These are phyloP conservation scores for Mycena filopes DNA, from an alignment of 768 basidiomycete genomes.

Conservation along the genomic window DNA sequence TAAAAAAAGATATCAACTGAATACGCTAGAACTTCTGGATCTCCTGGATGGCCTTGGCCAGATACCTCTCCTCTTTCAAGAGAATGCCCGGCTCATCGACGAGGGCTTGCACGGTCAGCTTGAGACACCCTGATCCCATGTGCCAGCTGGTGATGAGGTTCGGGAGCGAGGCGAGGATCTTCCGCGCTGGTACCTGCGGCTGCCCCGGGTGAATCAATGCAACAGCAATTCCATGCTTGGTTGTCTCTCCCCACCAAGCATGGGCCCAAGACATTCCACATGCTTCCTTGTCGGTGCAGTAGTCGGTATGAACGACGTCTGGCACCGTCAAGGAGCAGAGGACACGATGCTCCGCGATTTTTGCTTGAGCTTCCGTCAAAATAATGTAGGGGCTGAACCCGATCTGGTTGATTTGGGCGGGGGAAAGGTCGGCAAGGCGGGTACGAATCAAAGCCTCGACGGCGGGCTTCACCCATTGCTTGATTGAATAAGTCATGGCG, in stretches of 20 bases:
- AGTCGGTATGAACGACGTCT: neutral
- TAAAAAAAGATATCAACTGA: too few relatives aligned
- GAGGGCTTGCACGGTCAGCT: neutral
- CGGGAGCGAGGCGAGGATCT: neutral
- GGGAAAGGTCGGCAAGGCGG: neutral
- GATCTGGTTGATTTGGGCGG: neutral
- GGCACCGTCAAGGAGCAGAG: neutral
- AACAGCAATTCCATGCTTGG: neutral
- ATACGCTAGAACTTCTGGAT: too few relatives aligned
- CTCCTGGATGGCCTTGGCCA: too few relatives aligned
- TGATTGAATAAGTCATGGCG: neutral
- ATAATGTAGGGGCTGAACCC: conserved; percentile 1
- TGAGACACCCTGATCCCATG: neutral
- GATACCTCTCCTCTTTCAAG: too few relatives aligned
- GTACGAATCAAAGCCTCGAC: neutral
- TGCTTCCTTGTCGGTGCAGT: neutral
- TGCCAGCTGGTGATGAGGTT: neutral
- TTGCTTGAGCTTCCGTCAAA: neutral
- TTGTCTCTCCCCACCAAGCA: conserved; percentile 9
- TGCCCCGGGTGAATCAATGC: neutral
- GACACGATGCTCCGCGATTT: neutral
- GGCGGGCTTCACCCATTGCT: neutral
- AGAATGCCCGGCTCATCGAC: too few relatives aligned
- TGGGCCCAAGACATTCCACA: neutral
- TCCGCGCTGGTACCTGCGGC: neutral